Evolutionary conservation across 1,139 yeast genomes (phyloP), one percentile per base, ranked within the genome.

Genomic region (Arxiozyma bovina): DNA sequence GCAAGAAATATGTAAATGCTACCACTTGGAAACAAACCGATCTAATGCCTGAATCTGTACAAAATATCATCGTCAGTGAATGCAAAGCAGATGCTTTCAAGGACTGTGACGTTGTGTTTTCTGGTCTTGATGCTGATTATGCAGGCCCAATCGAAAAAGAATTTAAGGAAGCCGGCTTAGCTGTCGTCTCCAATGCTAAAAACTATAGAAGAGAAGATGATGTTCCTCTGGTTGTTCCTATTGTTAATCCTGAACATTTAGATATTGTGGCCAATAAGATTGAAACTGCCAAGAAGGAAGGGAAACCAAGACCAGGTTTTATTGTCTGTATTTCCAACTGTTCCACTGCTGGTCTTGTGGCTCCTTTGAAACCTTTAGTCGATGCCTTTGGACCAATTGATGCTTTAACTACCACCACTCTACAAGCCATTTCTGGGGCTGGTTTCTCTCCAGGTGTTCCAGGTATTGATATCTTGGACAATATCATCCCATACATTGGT

Each of bases 391-490:
- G 99, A 51, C 96, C 97, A 52, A 81, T 93, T 58, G 91, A 88
- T 58, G 79, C 85, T 40, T 79, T 91, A 64, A 85, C 96, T 41
- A 82, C 96, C 53, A 90, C 98, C 55, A 93, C 99, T 20, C 74
- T 93, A 73, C 99, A 93, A 73, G 99, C 99, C 48, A 88, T 93
- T 60, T 90, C 98, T 9, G 99, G 99, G 63, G 99, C 96, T 30
- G 99, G 99, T 1, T 93, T 88, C 72, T 87, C 96, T 17, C 99
- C 99, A 49, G 99, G 99, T 70, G 96, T 91, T 53, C 82, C 96
- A 30, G 94, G 96, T 58, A 91, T 93, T 73, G 98, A 93, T 69
- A 83, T 93, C 53, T 78, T 93, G 66, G 99, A 93, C 74, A 93
- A 93, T 74, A 79, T 93, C 63, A 89, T 93, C 54, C 99, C 99